Conservation (phyloP, 2,329 filamentous ascomycete genomes). For the Elsinoe ampelina region DNA sequence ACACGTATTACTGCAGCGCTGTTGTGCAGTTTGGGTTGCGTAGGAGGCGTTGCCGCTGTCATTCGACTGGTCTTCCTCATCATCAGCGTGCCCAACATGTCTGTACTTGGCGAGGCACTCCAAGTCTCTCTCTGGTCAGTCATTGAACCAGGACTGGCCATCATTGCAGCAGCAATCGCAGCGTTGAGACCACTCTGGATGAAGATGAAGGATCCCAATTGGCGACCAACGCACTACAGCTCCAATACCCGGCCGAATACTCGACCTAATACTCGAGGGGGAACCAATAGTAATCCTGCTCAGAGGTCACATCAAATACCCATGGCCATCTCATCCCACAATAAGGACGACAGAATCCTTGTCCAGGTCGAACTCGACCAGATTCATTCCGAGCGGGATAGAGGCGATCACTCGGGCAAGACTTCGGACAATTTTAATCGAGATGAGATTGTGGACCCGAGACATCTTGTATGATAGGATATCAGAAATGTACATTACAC, state of each 20-base stretch:
- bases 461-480: background rate
- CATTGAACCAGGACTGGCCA: conserved; percentile 29
- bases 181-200: conserved; percentile 26
- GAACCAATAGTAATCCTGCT: background rate
- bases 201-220: background rate
- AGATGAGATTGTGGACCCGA: background rate
- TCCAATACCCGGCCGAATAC: background rate
- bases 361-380: conserved; percentile 7
- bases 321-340: background rate
- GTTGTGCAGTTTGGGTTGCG: background rate
- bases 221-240: background rate
- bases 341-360: background rate
- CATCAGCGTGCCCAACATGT: conserved; percentile 16
- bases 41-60: background rate
- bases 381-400: background rate
- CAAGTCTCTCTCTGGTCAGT: conserved; percentile 24
- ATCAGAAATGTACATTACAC: background rate
- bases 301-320: background rate
- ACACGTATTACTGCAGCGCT: background rate
- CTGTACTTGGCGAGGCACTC: conserved; percentile 17
- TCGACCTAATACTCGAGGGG: background rate
- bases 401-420: background rate
- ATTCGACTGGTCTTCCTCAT: conserved; percentile 1
- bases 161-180: conserved; percentile 27
- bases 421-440: background rate